Base-by-base conservation (phyloP, 805 yeast genomes). In the Blastobotrys robertii region DNA sequence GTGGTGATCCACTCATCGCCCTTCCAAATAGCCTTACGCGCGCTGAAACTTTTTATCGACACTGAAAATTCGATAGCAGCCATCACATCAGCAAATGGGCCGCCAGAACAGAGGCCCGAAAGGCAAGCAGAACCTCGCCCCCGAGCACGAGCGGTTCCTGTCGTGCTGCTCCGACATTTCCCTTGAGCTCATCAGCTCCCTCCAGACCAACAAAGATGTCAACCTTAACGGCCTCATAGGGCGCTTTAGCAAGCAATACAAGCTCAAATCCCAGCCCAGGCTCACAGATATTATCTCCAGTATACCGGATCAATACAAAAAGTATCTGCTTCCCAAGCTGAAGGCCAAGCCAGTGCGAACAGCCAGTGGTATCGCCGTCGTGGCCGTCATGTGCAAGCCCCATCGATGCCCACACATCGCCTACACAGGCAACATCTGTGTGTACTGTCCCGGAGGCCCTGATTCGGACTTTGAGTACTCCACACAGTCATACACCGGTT, bases 371-470 rank as follows among this genome's bases (percentile, higher is more conserved):
- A 94, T 92, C 46, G 98, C 98, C 8, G 98, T 92, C 14, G 97
- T 92, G 37, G 98, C 98, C 0, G 97, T 92, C 29, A 92, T 92
- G 97, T 88, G 97, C 68, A 92, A 92, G 63, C 98, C 98, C 2
- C 98, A 92, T 63, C 74, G 98, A 67, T 92, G 98, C 65, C 98
- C 98, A 22, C 98, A 92, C 64, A 92, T 92, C 55, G 97, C 98
- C 14, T 92, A 92, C 62, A 92, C 98, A 0, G 98, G 98, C 48
- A 92, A 92, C 59, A 92, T 92, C 49, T 92, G 98, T 69, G 98
- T 92, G 9, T 92, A 67, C 61, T 92, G 98, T 67, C 98, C 98
- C 4, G 98, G 98, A 47, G 98, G 98, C 2, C 98, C 98, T 3
- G 98, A 92, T 62, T 82, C 94, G 1, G 98, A 92, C 65, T 92